A percentile compares a stretch with the other conserved stretches of the same genome.
phyloP scores from a whole-genome alignment of 495 filamentous ascomycete species.

The Neurospora sp. region DNA sequence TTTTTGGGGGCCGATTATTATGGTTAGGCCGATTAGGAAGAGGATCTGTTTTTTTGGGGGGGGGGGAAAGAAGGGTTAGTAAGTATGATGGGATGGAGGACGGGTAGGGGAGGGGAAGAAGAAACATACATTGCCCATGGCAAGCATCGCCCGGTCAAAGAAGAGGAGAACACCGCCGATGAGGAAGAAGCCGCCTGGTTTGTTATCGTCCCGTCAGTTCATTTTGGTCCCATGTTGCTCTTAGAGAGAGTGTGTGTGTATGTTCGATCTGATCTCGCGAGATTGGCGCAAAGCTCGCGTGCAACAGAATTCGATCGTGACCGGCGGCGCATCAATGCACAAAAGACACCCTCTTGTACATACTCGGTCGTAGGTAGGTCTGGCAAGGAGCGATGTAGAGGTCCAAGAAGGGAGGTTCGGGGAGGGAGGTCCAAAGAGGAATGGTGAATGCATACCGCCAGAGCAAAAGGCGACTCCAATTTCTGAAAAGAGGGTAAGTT shows the following conservation, averaged over 20 bases:
- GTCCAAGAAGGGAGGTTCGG: neutral
- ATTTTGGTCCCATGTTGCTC: neutral
- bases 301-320: neutral
- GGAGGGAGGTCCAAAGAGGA: no score
- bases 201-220: slow-evolving; percentile 5
- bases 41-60: slow-evolving; percentile 53
- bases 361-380: neutral
- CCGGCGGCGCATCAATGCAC: neutral
- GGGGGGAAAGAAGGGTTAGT: neutral
- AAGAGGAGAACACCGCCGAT: slow-evolving; percentile 89
- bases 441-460: slow-evolving; percentile 59
- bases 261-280: neutral
- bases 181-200: slow-evolving; percentile 78
- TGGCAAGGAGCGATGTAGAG: neutral
- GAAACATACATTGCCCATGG: slow-evolving; percentile 39
- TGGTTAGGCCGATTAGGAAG: slow-evolving; percentile 88
- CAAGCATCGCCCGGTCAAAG: slow-evolving; percentile 88
- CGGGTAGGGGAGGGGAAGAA: slow-evolving; percentile 40
- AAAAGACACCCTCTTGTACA: no score
- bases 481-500: slow-evolving; percentile 41
- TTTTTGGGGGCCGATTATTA: slow-evolving; percentile 89
- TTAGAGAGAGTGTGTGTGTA: no score
- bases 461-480: slow-evolving; percentile 93
- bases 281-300: neutral
- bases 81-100: slow-evolving; percentile 20